Evolutionary conservation across 179 eudicot genomes (phyloP).

Genomic region (Sideroxylon spinosum): DNA sequence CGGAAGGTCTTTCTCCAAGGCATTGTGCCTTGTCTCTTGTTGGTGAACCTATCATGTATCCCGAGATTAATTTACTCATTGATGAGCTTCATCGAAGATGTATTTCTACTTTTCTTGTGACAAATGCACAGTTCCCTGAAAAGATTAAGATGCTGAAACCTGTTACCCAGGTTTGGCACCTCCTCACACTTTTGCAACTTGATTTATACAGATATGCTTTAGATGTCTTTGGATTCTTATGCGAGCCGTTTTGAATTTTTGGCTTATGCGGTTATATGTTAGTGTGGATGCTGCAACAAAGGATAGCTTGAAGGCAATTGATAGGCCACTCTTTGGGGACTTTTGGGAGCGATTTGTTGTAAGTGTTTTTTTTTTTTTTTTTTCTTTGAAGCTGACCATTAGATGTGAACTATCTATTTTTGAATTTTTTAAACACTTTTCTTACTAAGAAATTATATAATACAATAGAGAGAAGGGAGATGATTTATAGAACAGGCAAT

Average conservation of each 20-base stretch:
- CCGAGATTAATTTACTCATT: constrained; percentile 79
- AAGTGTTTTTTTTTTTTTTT: constrained; percentile 23
- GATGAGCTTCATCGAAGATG: constrained; percentile 89
- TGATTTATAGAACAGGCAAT: not conserved
- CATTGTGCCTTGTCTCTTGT: constrained; percentile 99
- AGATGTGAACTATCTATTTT: not conserved
- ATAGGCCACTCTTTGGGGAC: constrained; percentile 96
- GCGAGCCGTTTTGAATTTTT: constrained; percentile 8
- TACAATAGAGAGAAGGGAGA: not conserved
- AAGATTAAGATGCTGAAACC: constrained; percentile 70
- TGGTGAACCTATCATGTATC: constrained; percentile 99
- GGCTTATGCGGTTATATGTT: constrained; percentile 70
- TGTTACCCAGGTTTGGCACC: constrained; percentile 70
- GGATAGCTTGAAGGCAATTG: constrained; percentile 95
- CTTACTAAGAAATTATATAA: not conserved
- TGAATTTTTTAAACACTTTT: not conserved
- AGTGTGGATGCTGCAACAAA: constrained; percentile 98
- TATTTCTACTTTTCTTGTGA: constrained; percentile 93
- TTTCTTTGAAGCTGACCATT: not conserved
- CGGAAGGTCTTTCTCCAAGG: constrained; percentile 93
- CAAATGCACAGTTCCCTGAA: constrained; percentile 99
- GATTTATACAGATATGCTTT: not conserved
- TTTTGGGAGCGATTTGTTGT: constrained; percentile 98
- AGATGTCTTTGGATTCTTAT: not conserved
- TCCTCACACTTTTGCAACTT: not conserved